A percentile compares a stretch with the other conserved stretches of the same genome.
Evolutionary conservation across 2,329 filamentous ascomycete species (phyloP).

Genomic region (Thielaviopsis populi): DNA sequence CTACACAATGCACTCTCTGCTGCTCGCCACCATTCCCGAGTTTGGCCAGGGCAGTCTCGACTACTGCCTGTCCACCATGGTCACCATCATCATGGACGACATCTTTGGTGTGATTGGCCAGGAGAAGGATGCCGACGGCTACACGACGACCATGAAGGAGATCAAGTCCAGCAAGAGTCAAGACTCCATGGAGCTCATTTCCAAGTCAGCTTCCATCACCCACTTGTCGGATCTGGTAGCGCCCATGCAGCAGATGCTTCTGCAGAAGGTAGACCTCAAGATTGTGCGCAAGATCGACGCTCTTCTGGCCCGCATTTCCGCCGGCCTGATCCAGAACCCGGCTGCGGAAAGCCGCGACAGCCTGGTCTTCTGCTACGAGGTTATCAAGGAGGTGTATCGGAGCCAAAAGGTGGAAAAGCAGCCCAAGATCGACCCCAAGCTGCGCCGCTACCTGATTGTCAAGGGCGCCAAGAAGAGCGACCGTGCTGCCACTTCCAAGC

Average conservation of each 20-base stretch:
- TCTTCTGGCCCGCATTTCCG: constrained; percentile 64
- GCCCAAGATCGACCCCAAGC: constrained; percentile 43
- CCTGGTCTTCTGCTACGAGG: constrained; percentile 87
- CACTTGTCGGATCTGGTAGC: constrained; percentile 60
- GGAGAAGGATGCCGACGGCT: constrained; percentile 94
- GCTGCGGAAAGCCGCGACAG: constrained; percentile 65
- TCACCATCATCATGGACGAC: constrained; percentile 87
- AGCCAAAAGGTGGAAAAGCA: constrained; percentile 38
- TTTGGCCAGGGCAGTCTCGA: constrained; percentile 74
- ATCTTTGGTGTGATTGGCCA: constrained; percentile 85
- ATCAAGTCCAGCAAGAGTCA: constrained; percentile 97
- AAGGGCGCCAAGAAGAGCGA: constrained; percentile 62
- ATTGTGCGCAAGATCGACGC: constrained; percentile 85
- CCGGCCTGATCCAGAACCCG: constrained; percentile 69
- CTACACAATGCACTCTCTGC: constrained; percentile 82
- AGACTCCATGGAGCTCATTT: constrained; percentile 88
- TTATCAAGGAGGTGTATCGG: constrained; percentile 75
- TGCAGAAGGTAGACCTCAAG: constrained; percentile 69
- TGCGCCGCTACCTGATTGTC: constrained; percentile 65
- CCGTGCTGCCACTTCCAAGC: constrained; percentile 57
- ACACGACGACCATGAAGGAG: constrained; percentile 90
- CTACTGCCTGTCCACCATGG: constrained; percentile 65
- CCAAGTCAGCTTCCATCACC: constrained; percentile 62
- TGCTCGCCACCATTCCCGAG: constrained; percentile 58
- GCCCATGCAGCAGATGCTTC: constrained; percentile 63